Evolutionary conservation across 331 rosid genomes (phyloP), one percentile per base, ranked within the genome.

Genomic region (Quercus tomentella): DNA sequence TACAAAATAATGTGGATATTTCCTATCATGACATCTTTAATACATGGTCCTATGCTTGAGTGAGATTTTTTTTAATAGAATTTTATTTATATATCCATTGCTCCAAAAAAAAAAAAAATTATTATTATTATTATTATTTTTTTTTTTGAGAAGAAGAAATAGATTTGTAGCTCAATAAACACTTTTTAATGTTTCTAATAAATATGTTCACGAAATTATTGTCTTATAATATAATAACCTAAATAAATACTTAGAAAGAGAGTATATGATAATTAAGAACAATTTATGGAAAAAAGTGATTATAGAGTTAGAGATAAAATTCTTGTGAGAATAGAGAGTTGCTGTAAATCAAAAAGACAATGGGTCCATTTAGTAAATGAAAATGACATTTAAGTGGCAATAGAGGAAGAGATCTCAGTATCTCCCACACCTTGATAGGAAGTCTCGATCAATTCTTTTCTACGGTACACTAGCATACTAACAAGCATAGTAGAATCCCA

Each of bases 391-490:
- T 49, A 66, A 55, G 37, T 72, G 37, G 72, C 17, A 22, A 17
- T 71, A n/a, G 30, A 18, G n/a, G 35, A 69, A 70, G 62, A 76
- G 62, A 43, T 31, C 56, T 41, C 45, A 8, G 45, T 41, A 9
- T 41, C 3, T 16, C 23, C 33, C 56, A 26, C 49, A 11, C 23
- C 37, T 41, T n/a, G 35, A 49, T 51, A 51, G 56, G 73, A 52
- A 76, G 66, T 26, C 11, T 22, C 7, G 37, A 75, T 58, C 52
- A 26, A 57, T 8, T 8, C 74, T 56, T 55, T 67, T 56, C 16
- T 8, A 69, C 63, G 76, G 56, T 76, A 76, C 22, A 72, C 51
- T 22, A 63, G 79, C 76, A 79, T 41, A 41, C 45, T 41, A 41
- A 41, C 0, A 41, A 41, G 45, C 45, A 41, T 8, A 41, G 45